A percentile compares a stretch with the other conserved stretches of the same genome.
These are phyloP conservation scores for Mrakia frigida DNA, from an alignment of 768 basidiomycete genomes.

Conservation along the genomic window DNA sequence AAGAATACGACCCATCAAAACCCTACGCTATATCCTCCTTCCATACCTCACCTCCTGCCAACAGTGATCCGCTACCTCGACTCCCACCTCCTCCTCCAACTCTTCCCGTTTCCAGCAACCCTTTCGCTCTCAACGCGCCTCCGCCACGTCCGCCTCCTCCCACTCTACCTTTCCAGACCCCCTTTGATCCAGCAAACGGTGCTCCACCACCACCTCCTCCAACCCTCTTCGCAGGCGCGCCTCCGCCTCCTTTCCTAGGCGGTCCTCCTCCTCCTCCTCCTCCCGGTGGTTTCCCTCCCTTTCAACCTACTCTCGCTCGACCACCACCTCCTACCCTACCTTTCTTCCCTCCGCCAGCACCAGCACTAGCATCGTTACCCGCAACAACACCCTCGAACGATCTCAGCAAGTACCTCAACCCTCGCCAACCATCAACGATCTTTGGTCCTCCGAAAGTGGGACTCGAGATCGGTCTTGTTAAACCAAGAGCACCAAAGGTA, in stretches of 20 bases:
- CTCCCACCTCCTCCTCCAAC: constrained; percentile 19
- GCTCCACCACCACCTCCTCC: constrained; percentile 6
- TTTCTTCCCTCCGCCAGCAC: neutral
- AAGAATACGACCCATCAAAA: constrained; percentile 29
- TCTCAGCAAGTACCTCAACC: constrained; percentile 1
- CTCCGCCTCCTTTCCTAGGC: constrained; percentile 17
- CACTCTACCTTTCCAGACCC: neutral
- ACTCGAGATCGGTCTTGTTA: neutral
- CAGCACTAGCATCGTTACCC: neutral
- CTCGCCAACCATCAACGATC: neutral
- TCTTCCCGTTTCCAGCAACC: neutral
- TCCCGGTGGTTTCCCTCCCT: neutral
- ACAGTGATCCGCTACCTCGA: neutral
- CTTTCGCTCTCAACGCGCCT: neutral
- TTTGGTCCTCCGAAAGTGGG: neutral
- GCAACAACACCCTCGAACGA: neutral
- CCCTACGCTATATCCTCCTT: constrained; percentile 7
- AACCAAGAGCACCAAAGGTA: neutral
- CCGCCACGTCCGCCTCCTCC: constrained; percentile 4
- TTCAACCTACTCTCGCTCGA: neutral
- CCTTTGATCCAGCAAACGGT: neutral
- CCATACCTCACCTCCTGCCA: neutral
- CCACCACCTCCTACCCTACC: neutral
- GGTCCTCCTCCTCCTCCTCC: neutral
- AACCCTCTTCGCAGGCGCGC: constrained; percentile 15